Evolutionary conservation across 1,284 basidiomycete species (phyloP).

Genomic region (Pulveroboletus sp.): DNA sequence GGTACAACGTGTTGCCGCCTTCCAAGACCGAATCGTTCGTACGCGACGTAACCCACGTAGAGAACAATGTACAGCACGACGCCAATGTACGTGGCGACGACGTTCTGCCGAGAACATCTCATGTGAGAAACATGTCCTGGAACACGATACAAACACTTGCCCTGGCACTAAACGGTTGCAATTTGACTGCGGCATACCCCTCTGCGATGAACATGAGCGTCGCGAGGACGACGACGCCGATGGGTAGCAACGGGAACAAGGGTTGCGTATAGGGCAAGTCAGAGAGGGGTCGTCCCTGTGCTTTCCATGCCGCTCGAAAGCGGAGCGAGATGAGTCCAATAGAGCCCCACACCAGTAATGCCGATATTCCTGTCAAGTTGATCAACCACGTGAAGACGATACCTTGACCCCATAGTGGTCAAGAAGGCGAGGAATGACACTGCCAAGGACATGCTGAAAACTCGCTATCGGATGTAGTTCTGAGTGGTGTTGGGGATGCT

Average conservation of each 20-base stretch:
- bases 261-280: slow-evolving; percentile 53
- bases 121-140: background rate
- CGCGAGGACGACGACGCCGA: slow-evolving; percentile 46
- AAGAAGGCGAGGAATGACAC: slow-evolving; percentile 52
- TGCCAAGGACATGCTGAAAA: slow-evolving; percentile 44
- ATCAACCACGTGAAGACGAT: slow-evolving; percentile 61
- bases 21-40: slow-evolving; percentile 32
- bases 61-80: slow-evolving; percentile 39
- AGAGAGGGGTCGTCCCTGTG: slow-evolving; percentile 40
- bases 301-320: slow-evolving; percentile 49
- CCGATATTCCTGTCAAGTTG: slow-evolving; percentile 69
- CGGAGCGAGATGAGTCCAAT: slow-evolving; percentile 56
- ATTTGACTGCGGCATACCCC: slow-evolving; percentile 46
- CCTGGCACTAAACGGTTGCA: slow-evolving; percentile 37
- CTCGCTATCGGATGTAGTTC: background rate
- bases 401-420: slow-evolving; percentile 56
- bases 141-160: slow-evolving; percentile 22
- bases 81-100: slow-evolving; percentile 46
- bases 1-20: slow-evolving; percentile 35
- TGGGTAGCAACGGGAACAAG: slow-evolving; percentile 48
- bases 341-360: slow-evolving; percentile 64
- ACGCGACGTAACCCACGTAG: slow-evolving; percentile 40
- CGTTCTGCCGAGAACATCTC: slow-evolving; percentile 34
- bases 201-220: slow-evolving; percentile 52
- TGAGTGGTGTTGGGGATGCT: slow-evolving; percentile 16